Evolutionary conservation across 805 yeast species (phyloP), one percentile per base, ranked within the genome.

Genomic region (Aciculoconidium aculeatum): DNA sequence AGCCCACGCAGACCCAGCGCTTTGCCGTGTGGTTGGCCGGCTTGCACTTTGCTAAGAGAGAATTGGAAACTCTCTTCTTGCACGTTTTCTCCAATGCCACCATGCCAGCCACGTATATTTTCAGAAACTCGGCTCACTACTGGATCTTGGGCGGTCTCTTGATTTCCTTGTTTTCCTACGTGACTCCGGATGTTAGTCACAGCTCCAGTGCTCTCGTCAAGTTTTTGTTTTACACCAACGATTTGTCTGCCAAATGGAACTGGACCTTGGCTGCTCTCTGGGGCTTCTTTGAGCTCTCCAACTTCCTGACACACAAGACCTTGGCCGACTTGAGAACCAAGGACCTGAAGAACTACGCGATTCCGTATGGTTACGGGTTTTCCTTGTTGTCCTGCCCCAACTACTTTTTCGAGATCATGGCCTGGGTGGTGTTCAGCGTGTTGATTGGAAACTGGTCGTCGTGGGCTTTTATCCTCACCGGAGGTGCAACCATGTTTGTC

Each of bases 51-150:
- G 36, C 75, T 40, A 92, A 92, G 62, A 77, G 98, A 53, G 96
- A 87, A 55, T 70, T 71, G 40, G 98, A 92, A 60, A 86, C 96
- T 6, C 41, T 81, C 14, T 78, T 75, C 49, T 78, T 92, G 29
- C 98, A 92, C 60, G 68, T 72, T 37, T 92, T 92, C 52, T 83
- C 96, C 13, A 66, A 77, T 35, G 77, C 85, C 15, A 92, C 98
- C 9, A 92, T 92, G 98, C 98, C 98, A 4, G 47, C 82, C 23
- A 72, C 75, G 53, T 83, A 86, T 57, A 59, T 92, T 35, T 83
- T 90, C 70, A 86, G 88, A 61, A 92, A 92, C 63, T 79, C 87
- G 21, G 65, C 72, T 41, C 96, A 92, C 55, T 92, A 92, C 61
- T 90, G 96, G 96, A 54, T 84, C n/a, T 63, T 90, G 41, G 80